Conservation (phyloP, 2,329 filamentous ascomycete species). For the Achaetomium macrosporum region DNA sequence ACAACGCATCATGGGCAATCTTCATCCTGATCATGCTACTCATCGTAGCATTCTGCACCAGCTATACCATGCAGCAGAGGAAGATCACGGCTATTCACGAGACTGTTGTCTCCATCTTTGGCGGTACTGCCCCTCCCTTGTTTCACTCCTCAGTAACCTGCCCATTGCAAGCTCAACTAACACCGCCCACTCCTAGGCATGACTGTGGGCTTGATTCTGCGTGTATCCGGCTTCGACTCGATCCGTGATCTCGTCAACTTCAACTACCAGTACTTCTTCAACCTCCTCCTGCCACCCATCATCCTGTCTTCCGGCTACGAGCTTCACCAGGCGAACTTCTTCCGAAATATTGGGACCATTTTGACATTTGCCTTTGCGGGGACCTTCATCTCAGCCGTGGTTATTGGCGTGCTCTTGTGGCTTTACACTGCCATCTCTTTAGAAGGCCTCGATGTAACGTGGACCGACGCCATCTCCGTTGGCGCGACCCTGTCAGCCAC, state of each 20-base stretch:
- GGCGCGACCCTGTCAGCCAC: slow-evolving; percentile 95
- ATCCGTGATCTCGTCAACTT: slow-evolving; percentile 92
- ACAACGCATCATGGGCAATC: slow-evolving; percentile 92
- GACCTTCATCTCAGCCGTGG: slow-evolving; percentile 94
- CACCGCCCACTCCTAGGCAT: slow-evolving; percentile 56
- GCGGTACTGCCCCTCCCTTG: slow-evolving; percentile 48
- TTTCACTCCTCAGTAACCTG: not conserved
- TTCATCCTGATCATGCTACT: slow-evolving; percentile 95
- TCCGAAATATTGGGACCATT: slow-evolving; percentile 95
- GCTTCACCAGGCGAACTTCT: slow-evolving; percentile 97
- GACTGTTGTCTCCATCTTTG: slow-evolving; percentile 97
- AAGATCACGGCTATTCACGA: slow-evolving; percentile 98
- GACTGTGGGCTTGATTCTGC: slow-evolving; percentile 85
- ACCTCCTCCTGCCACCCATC: slow-evolving; percentile 94
- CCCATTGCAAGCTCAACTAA: not conserved
- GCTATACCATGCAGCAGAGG: slow-evolving; percentile 92
- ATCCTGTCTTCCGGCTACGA: slow-evolving; percentile 97
- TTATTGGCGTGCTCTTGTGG: slow-evolving; percentile 82
- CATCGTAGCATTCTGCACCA: slow-evolving; percentile 91
- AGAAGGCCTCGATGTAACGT: slow-evolving; percentile 77
- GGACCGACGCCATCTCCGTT: slow-evolving; percentile 93
- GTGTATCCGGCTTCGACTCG: slow-evolving; percentile 72
- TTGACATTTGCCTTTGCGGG: slow-evolving; percentile 96
- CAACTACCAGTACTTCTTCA: slow-evolving; percentile 99
- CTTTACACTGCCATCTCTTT: slow-evolving; percentile 83